Base-by-base conservation (phyloP, 345 rosid genomes). In the Eucalyptus erythrocorys region DNA sequence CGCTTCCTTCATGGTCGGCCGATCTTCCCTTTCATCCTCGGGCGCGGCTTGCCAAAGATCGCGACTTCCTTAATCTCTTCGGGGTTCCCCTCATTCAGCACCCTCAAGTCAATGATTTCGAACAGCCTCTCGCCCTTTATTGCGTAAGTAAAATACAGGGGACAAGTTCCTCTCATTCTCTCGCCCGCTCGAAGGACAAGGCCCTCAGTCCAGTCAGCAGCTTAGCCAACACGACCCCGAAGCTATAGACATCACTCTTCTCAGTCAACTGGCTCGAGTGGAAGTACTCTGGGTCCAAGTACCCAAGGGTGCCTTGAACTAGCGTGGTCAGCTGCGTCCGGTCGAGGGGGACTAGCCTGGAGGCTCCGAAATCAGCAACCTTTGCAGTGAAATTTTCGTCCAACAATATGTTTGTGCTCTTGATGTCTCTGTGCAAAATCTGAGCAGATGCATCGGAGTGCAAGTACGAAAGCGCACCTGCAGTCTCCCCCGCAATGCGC, bases 311-410 rank as follows among this genome's bases (percentile, higher is more conserved):
- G 47, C 94, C 94, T 42, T 93, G 93, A 24, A 92, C 91, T 91
- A 91, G 45, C 10, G 94, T 94, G 43, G 93, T 90, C 87, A 94
- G 80, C 84, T 91, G 92, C 32, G 89, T 89, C 26, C 91, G 92
- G 42, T 92, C 92, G 40, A 92, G 14, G 26, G 88, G 93, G 71
- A 93, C 91, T 40, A 93, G 85, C 64, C 92, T 90, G 7, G 93
- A 94, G 10, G 94, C 93, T 42, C 96, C 94, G 27, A 94, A 93
- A 89, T 94, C 96, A 0, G 94, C 90, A 6, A 92, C 92, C 59
- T 93, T 93, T 9, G 93, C 93, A 2, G 90, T 49, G 42, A 82
- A 92, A 45, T 87, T 88, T 4, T 93, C 93, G 32, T 94, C 93
- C 57, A 94, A 43, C 21, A 94, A 88, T 87, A 94, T 92, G 88